These are phyloP conservation scores for Lentinula guzmanii DNA, from an alignment of 768 basidiomycete species.

Conservation along the genomic window DNA sequence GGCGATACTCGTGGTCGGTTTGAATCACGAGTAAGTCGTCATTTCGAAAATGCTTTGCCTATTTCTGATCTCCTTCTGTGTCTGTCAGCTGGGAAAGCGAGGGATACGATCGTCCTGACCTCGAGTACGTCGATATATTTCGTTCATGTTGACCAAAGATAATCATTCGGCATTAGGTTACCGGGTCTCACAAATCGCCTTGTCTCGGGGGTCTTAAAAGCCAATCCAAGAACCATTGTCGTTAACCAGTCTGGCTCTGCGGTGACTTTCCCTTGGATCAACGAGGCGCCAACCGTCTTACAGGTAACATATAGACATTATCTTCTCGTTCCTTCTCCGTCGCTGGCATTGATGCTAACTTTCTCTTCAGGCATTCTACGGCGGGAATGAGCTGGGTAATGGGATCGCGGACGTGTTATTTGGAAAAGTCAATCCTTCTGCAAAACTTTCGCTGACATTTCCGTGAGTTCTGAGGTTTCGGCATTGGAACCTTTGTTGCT, in stretches of 20 bases:
- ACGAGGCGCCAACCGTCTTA: conserved; percentile 24
- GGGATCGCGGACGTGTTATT: conserved; percentile 56
- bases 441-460: conserved; percentile 51
- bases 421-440: conserved; percentile 54
- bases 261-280: conserved; percentile 52
- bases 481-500: not conserved
- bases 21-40: conserved; percentile 43
- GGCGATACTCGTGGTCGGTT: conserved; percentile 43
- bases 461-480: conserved; percentile 27
- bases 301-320: conserved; percentile 23
- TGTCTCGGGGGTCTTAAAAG: conserved; percentile 38
- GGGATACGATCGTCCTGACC: conserved; percentile 47
- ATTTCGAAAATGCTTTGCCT: conserved; percentile 12
- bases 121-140: conserved; percentile 25
- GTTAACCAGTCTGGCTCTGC: conserved; percentile 53
- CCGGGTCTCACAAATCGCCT: conserved; percentile 47
- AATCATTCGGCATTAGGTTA: conserved; percentile 22
- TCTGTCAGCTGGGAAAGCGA: conserved; percentile 46
- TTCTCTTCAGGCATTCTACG: conserved; percentile 38
- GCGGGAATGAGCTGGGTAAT: conserved; percentile 50
- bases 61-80: not conserved
- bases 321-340: conserved; percentile 6
- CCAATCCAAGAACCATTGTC: conserved; percentile 50
- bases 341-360: not conserved
- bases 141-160: not conserved